Base-by-base conservation (phyloP, 2,329 filamentous ascomycete species). In the Cercospora sojina region DNA sequence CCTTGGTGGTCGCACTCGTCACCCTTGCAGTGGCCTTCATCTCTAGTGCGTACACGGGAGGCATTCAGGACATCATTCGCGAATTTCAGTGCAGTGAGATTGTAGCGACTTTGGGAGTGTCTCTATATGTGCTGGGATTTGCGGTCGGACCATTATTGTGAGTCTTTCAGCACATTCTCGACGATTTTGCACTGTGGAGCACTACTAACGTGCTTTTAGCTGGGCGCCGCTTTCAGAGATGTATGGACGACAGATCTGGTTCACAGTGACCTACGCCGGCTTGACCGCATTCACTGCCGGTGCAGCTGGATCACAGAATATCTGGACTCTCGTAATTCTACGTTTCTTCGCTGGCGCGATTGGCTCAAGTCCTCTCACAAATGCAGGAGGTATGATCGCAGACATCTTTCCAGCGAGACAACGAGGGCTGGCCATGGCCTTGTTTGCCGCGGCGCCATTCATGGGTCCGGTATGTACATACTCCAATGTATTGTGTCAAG, bases 11-110 rank as follows among this genome's bases (percentile, higher is more conserved):
- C 64, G 88, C 90, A 12, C 72, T 90, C 29, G 86, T 90, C 13
- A 90, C 89, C 1, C 82, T 93, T 51, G 88, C 80, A 29, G 88
- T 92, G 31, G 82, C 90, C 2, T 90, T 93, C 72, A 86, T 87
- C 62, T 90, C 88, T 18, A 89, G 87, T 1, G 89, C 89, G 32
- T 91, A 87, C 76, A 86, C 85, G 3, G 86, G 87, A 12, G 86
- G 86, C 56, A 76, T 88, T 13, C 64, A 70, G 8, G 79, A 86
- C 58, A 82, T 91, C 62, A 80, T 88, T 13, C 51, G 67, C 1
- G 80, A 87, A 35, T 90, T 91, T 69, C 64, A 78, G 12, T 81
- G 86, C 29, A 78, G 77, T 53, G 75, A 79, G 58, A 85, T 86
- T 70, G 77, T 89, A 7, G 84, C 83, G 43, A 88, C 86, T 25